A percentile compares a stretch with the other conserved stretches of the same genome.
These are phyloP conservation scores for Monosporascus sp. DNA, from an alignment of 2,329 filamentous ascomycete species.

Conservation along the genomic window DNA sequence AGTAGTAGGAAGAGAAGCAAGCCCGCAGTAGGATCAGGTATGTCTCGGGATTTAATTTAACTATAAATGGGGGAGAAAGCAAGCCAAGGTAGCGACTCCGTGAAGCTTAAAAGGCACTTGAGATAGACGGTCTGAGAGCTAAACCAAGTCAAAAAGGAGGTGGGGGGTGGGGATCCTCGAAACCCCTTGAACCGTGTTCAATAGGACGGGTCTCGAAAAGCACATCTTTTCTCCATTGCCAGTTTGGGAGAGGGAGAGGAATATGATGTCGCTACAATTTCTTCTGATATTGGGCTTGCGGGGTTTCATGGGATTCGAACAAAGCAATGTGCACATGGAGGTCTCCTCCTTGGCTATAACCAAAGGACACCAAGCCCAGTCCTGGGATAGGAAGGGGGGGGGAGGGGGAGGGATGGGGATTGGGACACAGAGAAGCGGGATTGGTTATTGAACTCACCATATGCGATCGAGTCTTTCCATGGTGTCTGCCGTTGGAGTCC, in stretches of 20 bases:
- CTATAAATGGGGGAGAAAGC: background rate
- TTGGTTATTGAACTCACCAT: conserved; percentile 58
- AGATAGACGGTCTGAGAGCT: too few relatives aligned
- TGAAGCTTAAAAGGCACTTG: too few relatives aligned
- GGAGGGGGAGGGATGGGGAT: background rate
- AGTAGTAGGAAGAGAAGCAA: background rate
- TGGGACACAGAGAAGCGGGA: background rate
- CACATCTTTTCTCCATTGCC: too few relatives aligned
- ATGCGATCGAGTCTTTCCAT: conserved; percentile 81
- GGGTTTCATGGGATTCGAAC: background rate
- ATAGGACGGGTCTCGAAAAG: too few relatives aligned
- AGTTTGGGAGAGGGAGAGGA: background rate
- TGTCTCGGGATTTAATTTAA: background rate
- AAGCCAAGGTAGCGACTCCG: background rate
- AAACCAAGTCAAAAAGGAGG: too few relatives aligned
- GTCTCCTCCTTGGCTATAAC: background rate
- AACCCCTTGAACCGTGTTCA: too few relatives aligned
- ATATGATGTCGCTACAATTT: background rate
- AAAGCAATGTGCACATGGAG: background rate
- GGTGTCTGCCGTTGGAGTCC: conserved; percentile 60
- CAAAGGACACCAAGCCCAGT: background rate
- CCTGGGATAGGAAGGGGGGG: too few relatives aligned
- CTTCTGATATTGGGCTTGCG: background rate
- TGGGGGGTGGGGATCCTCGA: too few relatives aligned
- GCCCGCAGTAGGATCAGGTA: background rate